These are phyloP conservation scores for Tetrapyrgos nigripes DNA, from an alignment of 1,284 basidiomycete species.

Conservation along the genomic window DNA sequence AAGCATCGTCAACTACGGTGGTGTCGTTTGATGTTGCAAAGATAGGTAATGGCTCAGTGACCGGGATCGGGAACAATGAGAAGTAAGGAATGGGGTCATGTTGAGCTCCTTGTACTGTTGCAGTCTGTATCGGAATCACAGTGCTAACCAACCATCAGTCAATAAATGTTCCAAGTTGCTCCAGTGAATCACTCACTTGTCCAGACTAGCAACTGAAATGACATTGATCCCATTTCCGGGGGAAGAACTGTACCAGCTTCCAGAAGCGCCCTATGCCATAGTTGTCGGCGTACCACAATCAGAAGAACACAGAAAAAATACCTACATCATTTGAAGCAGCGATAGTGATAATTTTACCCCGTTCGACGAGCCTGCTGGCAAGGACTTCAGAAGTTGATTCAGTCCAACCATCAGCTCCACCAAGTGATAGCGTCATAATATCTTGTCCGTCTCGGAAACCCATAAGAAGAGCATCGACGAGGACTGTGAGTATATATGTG, in stretches of 20 bases:
- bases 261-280: slow-evolving; percentile 40
- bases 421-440: slow-evolving; percentile 71
- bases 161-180: background rate
- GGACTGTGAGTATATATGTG: slow-evolving; percentile 36
- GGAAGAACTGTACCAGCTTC: slow-evolving; percentile 54
- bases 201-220: slow-evolving; percentile 54
- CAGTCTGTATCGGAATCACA: slow-evolving; percentile 47
- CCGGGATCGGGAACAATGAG: slow-evolving; percentile 41
- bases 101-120: slow-evolving; percentile 44
- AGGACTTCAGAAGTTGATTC: slow-evolving; percentile 56
- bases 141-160: slow-evolving; percentile 31
- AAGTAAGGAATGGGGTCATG: slow-evolving; percentile 53
- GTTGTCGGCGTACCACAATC: background rate
- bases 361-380: slow-evolving; percentile 55
- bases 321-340: slow-evolving; percentile 47
- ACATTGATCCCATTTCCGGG: slow-evolving; percentile 57
- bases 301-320: background rate
- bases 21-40: slow-evolving; percentile 52
- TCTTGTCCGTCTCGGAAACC: slow-evolving; percentile 58
- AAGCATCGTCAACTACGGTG: slow-evolving; percentile 56
- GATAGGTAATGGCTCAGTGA: slow-evolving; percentile 45
- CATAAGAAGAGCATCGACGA: slow-evolving; percentile 54
- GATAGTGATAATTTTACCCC: slow-evolving; percentile 60
- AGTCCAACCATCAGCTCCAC: slow-evolving; percentile 65
- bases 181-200: slow-evolving; percentile 42